Conservation (phyloP, 495 filamentous ascomycete species). For the Penicillium cinerascens region DNA sequence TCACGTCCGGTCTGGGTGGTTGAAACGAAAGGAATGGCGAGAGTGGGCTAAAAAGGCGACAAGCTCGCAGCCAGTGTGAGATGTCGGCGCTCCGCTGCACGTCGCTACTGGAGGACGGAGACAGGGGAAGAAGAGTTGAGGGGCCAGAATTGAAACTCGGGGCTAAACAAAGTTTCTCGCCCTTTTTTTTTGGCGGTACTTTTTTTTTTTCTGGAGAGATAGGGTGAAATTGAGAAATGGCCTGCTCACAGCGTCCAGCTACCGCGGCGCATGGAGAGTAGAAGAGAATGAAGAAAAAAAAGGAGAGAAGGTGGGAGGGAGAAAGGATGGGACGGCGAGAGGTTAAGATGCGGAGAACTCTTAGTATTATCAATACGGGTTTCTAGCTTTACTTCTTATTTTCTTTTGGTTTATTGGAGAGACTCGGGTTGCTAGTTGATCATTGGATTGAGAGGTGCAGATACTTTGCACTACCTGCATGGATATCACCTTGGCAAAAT, state of each 20-base stretch:
- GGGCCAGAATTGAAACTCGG: conserved; percentile 20
- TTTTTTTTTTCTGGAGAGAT: conserved; percentile 9
- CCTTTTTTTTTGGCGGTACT: conserved; percentile 6
- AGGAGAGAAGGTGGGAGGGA: conserved; percentile 6
- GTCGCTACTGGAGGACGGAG: conserved; percentile 20
- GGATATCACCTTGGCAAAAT: neutral
- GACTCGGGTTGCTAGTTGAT: neutral
- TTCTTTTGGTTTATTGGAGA: neutral
- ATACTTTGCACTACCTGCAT: neutral
- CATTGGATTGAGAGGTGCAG: neutral
- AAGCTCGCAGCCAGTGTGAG: conserved; percentile 28
- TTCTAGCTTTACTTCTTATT: neutral
- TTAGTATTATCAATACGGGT: neutral
- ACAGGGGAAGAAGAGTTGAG: conserved; percentile 8
- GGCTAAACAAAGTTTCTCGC: conserved; percentile 8
- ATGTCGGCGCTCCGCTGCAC: conserved; percentile 9
- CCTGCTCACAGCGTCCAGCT: conserved; percentile 46
- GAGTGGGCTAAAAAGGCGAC: conserved; percentile 13
- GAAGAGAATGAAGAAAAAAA: conserved; percentile 19
- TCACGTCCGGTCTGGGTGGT: neutral
- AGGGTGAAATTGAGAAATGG: conserved; percentile 25
- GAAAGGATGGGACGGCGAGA: conserved; percentile 13
- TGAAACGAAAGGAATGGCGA: conserved; percentile 6
- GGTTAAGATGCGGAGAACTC: conserved; percentile 7
- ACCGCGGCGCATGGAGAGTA: conserved; percentile 38